Percentiles rank a stretch among this genome's conserved stretches.
Evolutionary conservation across 2,329 filamentous ascomycete genomes (phyloP).

Genomic region (Trichophyton mentagrophytes): DNA sequence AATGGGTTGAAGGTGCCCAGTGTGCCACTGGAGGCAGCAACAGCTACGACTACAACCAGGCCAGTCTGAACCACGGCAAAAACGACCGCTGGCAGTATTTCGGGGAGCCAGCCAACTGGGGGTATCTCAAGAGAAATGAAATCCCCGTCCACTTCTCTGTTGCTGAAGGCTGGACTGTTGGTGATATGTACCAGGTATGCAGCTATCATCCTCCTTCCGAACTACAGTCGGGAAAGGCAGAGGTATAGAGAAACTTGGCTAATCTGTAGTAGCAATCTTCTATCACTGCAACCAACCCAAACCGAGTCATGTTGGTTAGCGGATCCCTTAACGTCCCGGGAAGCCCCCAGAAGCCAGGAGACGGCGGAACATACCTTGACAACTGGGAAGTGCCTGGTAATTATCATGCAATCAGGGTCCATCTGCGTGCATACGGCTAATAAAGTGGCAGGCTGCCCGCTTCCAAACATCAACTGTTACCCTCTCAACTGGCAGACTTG

Average conservation of each 20-base stretch:
- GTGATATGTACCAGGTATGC: slow-evolving; percentile 43
- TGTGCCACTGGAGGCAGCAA: slow-evolving; percentile 43
- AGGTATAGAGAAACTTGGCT: background rate
- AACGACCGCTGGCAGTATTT: slow-evolving; percentile 44
- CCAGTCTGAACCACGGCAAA: slow-evolving; percentile 38
- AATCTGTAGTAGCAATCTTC: slow-evolving; percentile 30
- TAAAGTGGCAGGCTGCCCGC: slow-evolving; percentile 25
- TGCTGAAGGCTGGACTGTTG: slow-evolving; percentile 43
- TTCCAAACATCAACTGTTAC: slow-evolving; percentile 37
- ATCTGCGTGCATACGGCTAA: background rate
- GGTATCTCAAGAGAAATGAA: slow-evolving; percentile 39
- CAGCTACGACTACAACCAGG: slow-evolving; percentile 41
- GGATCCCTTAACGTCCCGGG: slow-evolving; percentile 42
- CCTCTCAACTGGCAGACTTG: slow-evolving; percentile 44
- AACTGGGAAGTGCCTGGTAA: slow-evolving; percentile 39
- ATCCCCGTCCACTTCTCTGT: slow-evolving; percentile 44
- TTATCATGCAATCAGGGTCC: too few relatives aligned
- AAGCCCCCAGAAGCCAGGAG: slow-evolving; percentile 28
- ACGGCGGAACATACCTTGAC: slow-evolving; percentile 39
- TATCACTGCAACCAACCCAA: slow-evolving; percentile 42
- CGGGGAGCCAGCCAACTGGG: slow-evolving; percentile 44
- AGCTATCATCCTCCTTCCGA: background rate
- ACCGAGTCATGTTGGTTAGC: slow-evolving; percentile 40
- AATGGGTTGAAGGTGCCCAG: slow-evolving; percentile 40
- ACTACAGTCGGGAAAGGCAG: background rate